Evolutionary conservation across 257 asterid species (phyloP), one percentile per base, ranked within the genome.

Genomic region (Cynanchum wilfordii): DNA sequence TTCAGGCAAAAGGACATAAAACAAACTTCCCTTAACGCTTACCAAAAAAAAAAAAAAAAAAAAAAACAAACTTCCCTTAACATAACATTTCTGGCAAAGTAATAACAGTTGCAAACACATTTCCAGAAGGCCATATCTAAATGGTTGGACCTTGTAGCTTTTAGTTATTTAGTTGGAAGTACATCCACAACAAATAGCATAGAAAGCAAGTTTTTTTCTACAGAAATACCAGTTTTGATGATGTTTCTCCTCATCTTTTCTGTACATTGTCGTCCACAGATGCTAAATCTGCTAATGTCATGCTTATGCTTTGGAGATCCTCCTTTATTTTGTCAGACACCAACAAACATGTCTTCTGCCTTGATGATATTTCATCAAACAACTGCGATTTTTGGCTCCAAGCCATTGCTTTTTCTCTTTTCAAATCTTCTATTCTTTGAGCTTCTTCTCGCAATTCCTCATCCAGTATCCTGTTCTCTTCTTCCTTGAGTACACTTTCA

Each of bases 321-420:
- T 83, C 89, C 82, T 83, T 90, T 75, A 91, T 70, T 79, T 87
- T 89, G 51, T 86, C 88, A 19, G 93, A 85, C 70, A 87, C 81
- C 66, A 79, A 77, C 66, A 79, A 76, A 82, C 86, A 40, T 11
- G 92, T 79, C 36, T 73, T 79, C 36, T 73, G 79, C 72, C 83
- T 42, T 42, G 47, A 64, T 3, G 88, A 58, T 47, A 86, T 70
- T 68, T 78, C 83, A 76, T 83, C 90, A 75, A 86, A 74, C 71
- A 88, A 47, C 76, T 82, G 72, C 1, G 50, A 76, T 82, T 83
- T 89, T 71, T 85, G 85, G 57, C 63, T 70, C 13, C 69, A 3
- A 7, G 86, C 93, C 75, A 78, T 83, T 8, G 57, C 82, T 75
- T 83, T 89, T 4, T 42, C 82, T 30, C 69, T 83, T 70, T 42